Conservation (phyloP, 2,329 filamentous ascomycete genomes). For the Chaetomium sp. region DNA sequence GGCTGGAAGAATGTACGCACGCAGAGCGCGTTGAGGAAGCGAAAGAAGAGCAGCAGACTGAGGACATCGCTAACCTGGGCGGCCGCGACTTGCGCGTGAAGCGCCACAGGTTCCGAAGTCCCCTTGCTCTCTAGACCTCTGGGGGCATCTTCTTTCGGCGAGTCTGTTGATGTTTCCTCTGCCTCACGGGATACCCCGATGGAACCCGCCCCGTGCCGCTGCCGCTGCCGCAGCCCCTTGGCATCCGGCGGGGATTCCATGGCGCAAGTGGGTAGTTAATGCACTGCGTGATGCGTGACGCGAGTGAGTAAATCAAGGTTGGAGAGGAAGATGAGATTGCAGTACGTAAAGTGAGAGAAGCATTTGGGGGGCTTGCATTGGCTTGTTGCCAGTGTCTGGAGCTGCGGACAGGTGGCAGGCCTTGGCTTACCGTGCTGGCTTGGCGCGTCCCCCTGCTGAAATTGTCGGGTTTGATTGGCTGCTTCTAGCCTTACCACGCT, state of each 20-base stretch:
- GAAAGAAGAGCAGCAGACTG: constrained; percentile 54
- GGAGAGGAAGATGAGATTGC: neutral
- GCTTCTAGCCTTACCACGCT: constrained; percentile 11
- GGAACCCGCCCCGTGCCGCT: constrained; percentile 4
- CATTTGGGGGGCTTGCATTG: neutral
- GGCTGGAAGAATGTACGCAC: constrained; percentile 93
- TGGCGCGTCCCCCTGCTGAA: neutral
- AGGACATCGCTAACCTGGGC: constrained; percentile 32
- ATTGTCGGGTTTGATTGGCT: neutral
- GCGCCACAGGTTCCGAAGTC: neutral
- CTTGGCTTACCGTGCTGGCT: neutral
- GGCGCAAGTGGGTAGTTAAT: neutral
- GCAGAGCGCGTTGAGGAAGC: constrained; percentile 71
- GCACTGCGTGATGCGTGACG: neutral
- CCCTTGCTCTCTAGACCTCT: no score
- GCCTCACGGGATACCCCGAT: neutral
- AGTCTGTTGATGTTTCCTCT: neutral
- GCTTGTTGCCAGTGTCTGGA: neutral
- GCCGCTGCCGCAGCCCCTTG: constrained; percentile 6
- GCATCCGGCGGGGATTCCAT: constrained; percentile 8
- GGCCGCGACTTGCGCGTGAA: constrained; percentile 26
- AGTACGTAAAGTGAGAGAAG: neutral
- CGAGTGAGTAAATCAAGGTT: neutral
- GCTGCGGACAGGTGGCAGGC: constrained; percentile 10
- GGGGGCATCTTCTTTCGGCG: no score